Base-by-base conservation (phyloP, 345 rosid genomes). In the Firmiana major region DNA sequence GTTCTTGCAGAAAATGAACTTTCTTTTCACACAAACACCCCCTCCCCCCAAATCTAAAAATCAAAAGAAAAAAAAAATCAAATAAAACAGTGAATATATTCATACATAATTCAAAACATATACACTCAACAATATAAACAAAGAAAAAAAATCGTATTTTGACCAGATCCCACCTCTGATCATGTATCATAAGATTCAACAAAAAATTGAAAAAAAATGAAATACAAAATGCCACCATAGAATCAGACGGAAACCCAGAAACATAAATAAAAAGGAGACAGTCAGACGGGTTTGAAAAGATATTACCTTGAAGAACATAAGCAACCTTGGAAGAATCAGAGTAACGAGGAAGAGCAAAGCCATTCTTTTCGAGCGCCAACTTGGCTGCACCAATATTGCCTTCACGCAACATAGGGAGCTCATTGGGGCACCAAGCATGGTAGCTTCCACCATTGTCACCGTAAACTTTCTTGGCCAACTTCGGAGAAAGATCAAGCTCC, bases 351-450 rank as follows among this genome's bases (percentile, higher is more conserved):
- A 92, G 90, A 71, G 93, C 97, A 46, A 95, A 83, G 63, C 99
- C 99, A 74, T 85, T 31, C 87, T 90, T 93, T 83, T 87, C 91
- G 2, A 95, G 98, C 62, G 86, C 87, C 54, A 95, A 94, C 80
- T 95, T 93, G 34, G 97, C 90, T 6, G 99, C 98, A 10, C 97
- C 99, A 28, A 95, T 93, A 85, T 93, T 92, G 0, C 93, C 98
- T 43, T 85, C 40, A 7, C 83, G 78, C 24, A 93, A 84, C 99
- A 95, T 93, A 0, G 96, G 90, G 6, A 95, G 87, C 57, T 95
- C 98, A 60, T 79, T 19, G 3, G 98, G 98, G 70, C 85, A 83
- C 98, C 99, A 95, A 5, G 97, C 83, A 38, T 67, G 80, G 87
- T 93, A 93, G 5, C 97, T 89, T 2, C 99, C 97, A 48, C 97